Evolutionary conservation across 345 rosid species (phyloP), one percentile per base, ranked within the genome.

Genomic region (Melastoma malabathricum): DNA sequence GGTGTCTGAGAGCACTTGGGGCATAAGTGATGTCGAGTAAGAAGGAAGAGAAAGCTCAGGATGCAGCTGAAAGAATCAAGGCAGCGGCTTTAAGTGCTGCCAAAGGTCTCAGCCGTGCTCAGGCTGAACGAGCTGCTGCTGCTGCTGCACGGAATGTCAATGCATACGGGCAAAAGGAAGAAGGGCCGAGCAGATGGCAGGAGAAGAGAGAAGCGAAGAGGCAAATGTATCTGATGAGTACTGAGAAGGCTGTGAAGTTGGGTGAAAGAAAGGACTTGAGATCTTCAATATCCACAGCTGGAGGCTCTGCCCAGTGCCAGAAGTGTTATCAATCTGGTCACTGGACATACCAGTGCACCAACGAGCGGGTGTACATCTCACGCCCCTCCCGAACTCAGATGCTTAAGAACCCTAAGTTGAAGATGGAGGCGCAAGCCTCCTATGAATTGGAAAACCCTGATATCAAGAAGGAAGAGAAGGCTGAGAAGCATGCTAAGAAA

Each of bases 181-280:
- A 92, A 76, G 98, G 98, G 57, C 98, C 97, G 0, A 92, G 98
- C 56, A 55, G 98, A 66, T 88, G 95, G 98, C 98, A 92, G 67
- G 98, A 92, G 80, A 92, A 92, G 53, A 72, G 98, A 57, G 98
- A 92, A 72, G 88, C 86, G 0, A 92, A 83, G 72, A 68, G 97
- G 69, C 98, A 92, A 69, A 92, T 87, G 98, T 87, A 87, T 71
- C 55, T 92, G 73, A 84, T 88, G 97, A 92, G 97, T 72, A 92
- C 98, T 0, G 98, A 87, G 56, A 92, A 92, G 75, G 90, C 88
- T 0, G 97, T 92, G 43, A 79, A 81, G 59, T 72, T 88, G 55
- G 97, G 98, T 10, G 98, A 84, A 58, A 79, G 98, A 67, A 92
- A 92, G 71, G 98, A 92, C 23, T 56, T 71, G 23, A 92, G 80